phyloP scores from a whole-genome alignment of 2,329 filamentous ascomycete species.

The Microthyrium microscopicum region DNA sequence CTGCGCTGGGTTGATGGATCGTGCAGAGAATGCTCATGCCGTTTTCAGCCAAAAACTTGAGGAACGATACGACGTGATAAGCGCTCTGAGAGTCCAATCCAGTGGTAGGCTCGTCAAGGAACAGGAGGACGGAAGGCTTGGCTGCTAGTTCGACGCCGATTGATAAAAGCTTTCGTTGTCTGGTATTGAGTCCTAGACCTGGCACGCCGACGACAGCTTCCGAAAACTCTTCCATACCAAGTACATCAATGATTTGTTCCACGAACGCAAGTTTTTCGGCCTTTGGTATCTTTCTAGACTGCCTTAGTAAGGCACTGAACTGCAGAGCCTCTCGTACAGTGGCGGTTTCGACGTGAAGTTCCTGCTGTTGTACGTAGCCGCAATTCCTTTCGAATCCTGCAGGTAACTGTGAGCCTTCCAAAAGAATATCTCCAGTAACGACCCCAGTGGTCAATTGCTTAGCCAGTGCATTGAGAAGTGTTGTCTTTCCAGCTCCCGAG shows the following conservation, averaged over 20 bases:
- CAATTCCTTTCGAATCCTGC: constrained; percentile 51
- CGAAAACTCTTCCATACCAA: constrained; percentile 48
- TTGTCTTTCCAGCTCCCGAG: constrained; percentile 71
- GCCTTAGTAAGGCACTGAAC: constrained; percentile 8
- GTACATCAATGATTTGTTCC: constrained; percentile 45
- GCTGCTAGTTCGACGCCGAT: constrained; percentile 60
- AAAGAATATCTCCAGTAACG: constrained; percentile 52
- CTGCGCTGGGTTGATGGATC: constrained; percentile 29
- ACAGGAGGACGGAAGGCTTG: constrained; percentile 45
- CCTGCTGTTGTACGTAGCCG: constrained; percentile 31
- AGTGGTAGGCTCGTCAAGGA: constrained; percentile 41
- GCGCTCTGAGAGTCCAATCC: constrained; percentile 48
- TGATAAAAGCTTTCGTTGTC: constrained; percentile 55
- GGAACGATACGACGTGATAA: constrained; percentile 45
- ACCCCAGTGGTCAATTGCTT: constrained; percentile 53
- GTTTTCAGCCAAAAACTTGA: constrained; percentile 40
- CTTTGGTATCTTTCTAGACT: constrained; percentile 12
- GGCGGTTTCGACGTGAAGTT: constrained; percentile 29
- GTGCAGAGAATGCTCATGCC: constrained; percentile 31
- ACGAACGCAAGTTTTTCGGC: constrained; percentile 50
- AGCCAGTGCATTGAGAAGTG: constrained; percentile 59
- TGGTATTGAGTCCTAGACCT: constrained; percentile 43
- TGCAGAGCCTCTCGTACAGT: constrained; percentile 8
- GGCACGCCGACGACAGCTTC: constrained; percentile 40
- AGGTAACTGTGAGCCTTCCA: constrained; percentile 46